These are phyloP conservation scores for Prunus campanulata DNA, from an alignment of 306 rosid species.

Conservation along the genomic window DNA sequence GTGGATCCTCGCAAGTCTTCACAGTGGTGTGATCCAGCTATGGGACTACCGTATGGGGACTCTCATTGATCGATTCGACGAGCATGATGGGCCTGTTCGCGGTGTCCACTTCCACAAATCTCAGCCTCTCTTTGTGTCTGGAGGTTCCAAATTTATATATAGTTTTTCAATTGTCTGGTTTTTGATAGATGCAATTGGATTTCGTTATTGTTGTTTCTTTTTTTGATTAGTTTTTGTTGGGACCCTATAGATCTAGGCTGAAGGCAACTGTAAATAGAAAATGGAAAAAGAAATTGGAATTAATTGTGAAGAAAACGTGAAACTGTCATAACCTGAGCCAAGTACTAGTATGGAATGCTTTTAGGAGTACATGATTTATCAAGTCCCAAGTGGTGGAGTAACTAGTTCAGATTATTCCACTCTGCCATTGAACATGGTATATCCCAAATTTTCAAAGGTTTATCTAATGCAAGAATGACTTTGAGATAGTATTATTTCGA, in stretches of 20 bases:
- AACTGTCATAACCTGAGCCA: not conserved
- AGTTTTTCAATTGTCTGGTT: not conserved
- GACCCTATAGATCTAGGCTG: not conserved
- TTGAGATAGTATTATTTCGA: not conserved
- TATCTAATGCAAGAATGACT: not conserved
- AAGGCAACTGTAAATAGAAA: not conserved
- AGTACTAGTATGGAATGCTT: not conserved
- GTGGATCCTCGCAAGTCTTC: constrained; percentile 98
- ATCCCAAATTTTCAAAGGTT: not conserved
- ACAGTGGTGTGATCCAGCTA: constrained; percentile 98
- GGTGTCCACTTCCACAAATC: constrained; percentile 97
- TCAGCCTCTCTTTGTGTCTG: constrained; percentile 94
- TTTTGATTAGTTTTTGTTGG: not conserved
- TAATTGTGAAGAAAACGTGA: not conserved
- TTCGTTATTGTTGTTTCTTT: not conserved
- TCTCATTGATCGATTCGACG: constrained; percentile 86
- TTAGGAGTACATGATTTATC: not conserved
- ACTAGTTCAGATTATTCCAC: not conserved
- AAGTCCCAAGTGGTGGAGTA: not conserved
- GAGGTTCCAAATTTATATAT: constrained; percentile 51
- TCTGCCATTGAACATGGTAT: not conserved
- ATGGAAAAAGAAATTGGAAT: not conserved
- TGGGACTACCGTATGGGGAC: constrained; percentile 99
- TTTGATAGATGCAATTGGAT: not conserved
- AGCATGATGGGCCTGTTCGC: constrained; percentile 97